Conservation (phyloP, 306 rosid species). For the Vigna unguiculata region DNA sequence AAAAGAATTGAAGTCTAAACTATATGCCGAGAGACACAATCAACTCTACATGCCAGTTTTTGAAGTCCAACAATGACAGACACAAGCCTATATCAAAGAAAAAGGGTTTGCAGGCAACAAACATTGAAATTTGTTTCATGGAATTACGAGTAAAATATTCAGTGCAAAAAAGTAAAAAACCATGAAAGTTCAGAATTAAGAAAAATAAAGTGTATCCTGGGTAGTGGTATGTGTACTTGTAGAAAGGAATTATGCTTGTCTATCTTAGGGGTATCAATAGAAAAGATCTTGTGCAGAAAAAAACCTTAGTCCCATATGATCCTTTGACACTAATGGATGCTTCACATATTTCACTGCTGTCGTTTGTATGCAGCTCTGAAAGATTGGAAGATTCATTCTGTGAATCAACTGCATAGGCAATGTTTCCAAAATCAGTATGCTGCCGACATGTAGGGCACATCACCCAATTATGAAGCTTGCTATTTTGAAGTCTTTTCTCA, state of each 20-base stretch:
- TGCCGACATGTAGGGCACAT: constrained; percentile 98
- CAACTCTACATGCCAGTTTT: not conserved
- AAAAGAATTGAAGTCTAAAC: not conserved
- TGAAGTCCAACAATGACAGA: not conserved
- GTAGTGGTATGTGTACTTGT: constrained; percentile 1
- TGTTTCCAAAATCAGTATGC: constrained; percentile 82
- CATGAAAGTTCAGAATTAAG: constrained; percentile 12
- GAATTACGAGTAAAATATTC: not conserved
- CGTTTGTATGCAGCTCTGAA: constrained; percentile 48
- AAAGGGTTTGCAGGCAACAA: constrained; percentile 7
- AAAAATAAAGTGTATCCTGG: constrained; percentile 13
- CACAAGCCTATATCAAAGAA: constrained; percentile 1
- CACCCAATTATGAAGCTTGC: constrained; percentile 77
- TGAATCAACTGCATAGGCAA: constrained; percentile 86
- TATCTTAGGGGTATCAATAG: constrained; percentile 32
- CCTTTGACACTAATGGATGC: constrained; percentile 75
- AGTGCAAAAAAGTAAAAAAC: not conserved
- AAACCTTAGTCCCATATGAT: constrained; percentile 95
- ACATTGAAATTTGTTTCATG: not conserved
- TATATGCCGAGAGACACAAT: not conserved
- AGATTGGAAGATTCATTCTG: constrained; percentile 59
- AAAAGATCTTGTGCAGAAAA: constrained; percentile 25
- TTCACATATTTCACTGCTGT: constrained; percentile 63
- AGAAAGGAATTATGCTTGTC: constrained; percentile 20
- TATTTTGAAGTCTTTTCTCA: constrained; percentile 61